phyloP scores from a whole-genome alignment of 2,329 filamentous ascomycete genomes.

The Fusarium euwallaceae region DNA sequence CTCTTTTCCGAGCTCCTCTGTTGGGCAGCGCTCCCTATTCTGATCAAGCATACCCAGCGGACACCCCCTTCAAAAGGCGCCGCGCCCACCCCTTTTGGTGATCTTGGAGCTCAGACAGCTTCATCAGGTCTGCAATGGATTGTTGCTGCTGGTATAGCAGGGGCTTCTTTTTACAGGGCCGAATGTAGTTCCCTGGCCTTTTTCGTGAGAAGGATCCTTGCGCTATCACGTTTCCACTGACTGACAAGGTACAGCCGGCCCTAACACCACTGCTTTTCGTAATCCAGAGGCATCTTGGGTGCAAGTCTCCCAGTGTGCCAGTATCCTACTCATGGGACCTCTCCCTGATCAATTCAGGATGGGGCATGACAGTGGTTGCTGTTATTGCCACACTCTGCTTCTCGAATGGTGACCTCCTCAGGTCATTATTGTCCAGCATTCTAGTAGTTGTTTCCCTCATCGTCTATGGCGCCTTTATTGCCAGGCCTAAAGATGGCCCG shows the following conservation, averaged over 20 bases:
- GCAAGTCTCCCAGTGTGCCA: not conserved
- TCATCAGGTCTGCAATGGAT: constrained; percentile 22
- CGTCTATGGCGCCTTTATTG: constrained; percentile 46
- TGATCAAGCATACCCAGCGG: constrained; percentile 28
- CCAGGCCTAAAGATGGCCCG: not conserved
- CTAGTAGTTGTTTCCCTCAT: constrained; percentile 47
- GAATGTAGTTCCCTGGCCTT: constrained; percentile 20
- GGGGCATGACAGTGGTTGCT: not conserved
- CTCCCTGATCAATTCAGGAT: not conserved
- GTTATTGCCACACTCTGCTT: constrained; percentile 35
- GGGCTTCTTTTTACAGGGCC: constrained; percentile 29
- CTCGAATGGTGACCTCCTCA: constrained; percentile 45
- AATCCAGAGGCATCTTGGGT: constrained; percentile 10
- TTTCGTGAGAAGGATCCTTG: constrained; percentile 14
- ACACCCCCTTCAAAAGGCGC: not conserved
- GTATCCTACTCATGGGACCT: not conserved
- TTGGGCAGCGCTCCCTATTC: constrained; percentile 48
- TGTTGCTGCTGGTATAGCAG: constrained; percentile 10
- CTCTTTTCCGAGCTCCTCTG: constrained; percentile 51
- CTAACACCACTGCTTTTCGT: constrained; percentile 43
- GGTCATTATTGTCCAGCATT: constrained; percentile 42
- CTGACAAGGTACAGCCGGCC: constrained; percentile 31
- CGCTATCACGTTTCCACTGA: not conserved
- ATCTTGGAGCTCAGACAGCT: not conserved
- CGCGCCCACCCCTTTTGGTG: not conserved